phyloP scores from a whole-genome alignment of 2,329 filamentous ascomycete species.

The Fusarium continuum region DNA sequence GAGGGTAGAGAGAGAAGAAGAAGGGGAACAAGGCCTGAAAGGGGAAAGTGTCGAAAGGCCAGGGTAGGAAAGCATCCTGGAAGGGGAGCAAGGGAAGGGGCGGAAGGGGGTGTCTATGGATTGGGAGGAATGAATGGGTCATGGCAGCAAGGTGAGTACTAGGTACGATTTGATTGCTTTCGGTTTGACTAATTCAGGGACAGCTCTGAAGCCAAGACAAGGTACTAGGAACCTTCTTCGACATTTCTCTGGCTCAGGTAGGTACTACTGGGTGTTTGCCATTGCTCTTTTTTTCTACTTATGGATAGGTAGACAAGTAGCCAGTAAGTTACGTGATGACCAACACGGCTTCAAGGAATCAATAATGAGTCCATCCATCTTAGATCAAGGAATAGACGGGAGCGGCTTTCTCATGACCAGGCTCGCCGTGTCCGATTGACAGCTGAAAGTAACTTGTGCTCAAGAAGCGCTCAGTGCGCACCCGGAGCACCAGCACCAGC shows the following conservation, averaged over 20 bases:
- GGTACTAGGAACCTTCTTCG: constrained; percentile 15
- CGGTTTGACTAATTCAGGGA: neutral
- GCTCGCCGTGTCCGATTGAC: neutral
- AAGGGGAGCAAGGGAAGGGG: constrained; percentile 25
- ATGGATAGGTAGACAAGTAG: constrained; percentile 9
- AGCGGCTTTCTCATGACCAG: constrained; percentile 8
- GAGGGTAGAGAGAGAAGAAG: constrained; percentile 33
- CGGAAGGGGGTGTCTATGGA: constrained; percentile 21
- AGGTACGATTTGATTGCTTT: constrained; percentile 5
- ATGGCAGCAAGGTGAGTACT: constrained; percentile 1
- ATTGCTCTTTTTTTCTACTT: neutral
- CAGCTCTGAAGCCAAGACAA: neutral
- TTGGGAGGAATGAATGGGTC: constrained; percentile 22
- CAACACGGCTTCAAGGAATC: neutral
- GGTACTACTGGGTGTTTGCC: constrained; percentile 24
- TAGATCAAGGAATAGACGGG: constrained; percentile 9
- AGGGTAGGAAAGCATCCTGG: constrained; percentile 30
- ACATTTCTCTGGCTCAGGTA: constrained; percentile 11
- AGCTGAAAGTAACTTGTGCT: constrained; percentile 2
- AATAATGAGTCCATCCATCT: neutral
- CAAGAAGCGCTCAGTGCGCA: constrained; percentile 14
- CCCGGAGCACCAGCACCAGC: neutral
- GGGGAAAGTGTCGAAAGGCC: constrained; percentile 33
- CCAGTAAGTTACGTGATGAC: constrained; percentile 18
- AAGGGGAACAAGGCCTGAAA: constrained; percentile 38